A percentile compares a stretch with the other conserved stretches of the same genome.
Conservation (phyloP, 352 stramenopile species). For the Pythium coloratum region DNA sequence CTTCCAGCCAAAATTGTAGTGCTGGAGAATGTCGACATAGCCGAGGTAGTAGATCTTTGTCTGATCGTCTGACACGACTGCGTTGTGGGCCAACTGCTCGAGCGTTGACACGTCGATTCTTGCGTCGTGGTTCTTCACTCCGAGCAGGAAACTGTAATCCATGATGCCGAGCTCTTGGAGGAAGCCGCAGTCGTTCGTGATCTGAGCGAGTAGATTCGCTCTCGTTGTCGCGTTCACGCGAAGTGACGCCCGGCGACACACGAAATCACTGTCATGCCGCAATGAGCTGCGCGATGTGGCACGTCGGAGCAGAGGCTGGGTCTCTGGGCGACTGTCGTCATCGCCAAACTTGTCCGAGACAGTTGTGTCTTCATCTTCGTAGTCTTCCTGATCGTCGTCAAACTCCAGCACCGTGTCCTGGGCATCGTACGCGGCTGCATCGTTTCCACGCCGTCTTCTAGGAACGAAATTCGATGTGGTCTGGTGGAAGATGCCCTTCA, state of each 20-base stretch:
- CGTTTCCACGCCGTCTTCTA: slow-evolving; percentile 17
- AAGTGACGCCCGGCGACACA: slow-evolving; percentile 61
- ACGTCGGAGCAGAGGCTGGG: slow-evolving; percentile 46
- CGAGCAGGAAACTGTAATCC: slow-evolving; percentile 86
- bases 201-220: slow-evolving; percentile 73
- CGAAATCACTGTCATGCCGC: slow-evolving; percentile 81
- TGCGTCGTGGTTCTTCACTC: slow-evolving; percentile 61
- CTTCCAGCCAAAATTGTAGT: slow-evolving; percentile 87
- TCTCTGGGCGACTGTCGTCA: slow-evolving; percentile 39
- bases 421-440: slow-evolving; percentile 18
- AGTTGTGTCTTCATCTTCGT: slow-evolving; percentile 10
- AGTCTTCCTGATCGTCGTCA: slow-evolving; percentile 7
- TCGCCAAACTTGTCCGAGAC: slow-evolving; percentile 14
- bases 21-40: slow-evolving; percentile 85
- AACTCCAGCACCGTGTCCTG: slow-evolving; percentile 10
- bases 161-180: slow-evolving; percentile 86
- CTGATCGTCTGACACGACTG: slow-evolving; percentile 73
- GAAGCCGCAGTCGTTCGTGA: slow-evolving; percentile 84
- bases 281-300: slow-evolving; percentile 58
- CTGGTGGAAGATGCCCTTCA: slow-evolving; percentile 84
- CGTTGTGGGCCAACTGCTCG: slow-evolving; percentile 67
- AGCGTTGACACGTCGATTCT: slow-evolving; percentile 49
- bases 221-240: slow-evolving; percentile 70
- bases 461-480: slow-evolving; percentile 21
- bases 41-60: slow-evolving; percentile 79